Evolutionary conservation across 192 early-diverging fungal species (phyloP), one percentile per base, ranked within the genome.

Genomic region (Umbelopsis vinacea): DNA sequence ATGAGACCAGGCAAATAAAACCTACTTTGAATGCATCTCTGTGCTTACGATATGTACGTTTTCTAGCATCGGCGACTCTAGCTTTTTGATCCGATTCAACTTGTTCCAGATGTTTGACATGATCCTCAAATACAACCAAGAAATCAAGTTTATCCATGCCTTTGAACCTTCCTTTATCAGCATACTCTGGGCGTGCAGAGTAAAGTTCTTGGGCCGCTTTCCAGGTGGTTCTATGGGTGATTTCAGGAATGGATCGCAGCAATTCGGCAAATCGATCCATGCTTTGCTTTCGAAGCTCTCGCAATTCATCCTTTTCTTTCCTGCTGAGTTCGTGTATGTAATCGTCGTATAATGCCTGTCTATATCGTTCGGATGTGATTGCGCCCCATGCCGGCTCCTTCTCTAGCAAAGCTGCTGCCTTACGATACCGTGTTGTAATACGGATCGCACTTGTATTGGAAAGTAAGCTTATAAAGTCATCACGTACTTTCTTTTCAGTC

Each of bases 81-180:
- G 53, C 46, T 26, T 60, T 52, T 37, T 71, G 26, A 76, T 69
- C 3, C 33, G 50, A 33, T 79, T 81, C 22, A 83, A 79, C 23
- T 71, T 76, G 26, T 66, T 96, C 93, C 35, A 89, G 83, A 1
- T 71, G 72, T 60, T 88, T 87, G 60, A 91, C 89, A 66, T 93
- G 91, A 9, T 91, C 87, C 63, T 96, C 94, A 86, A 89, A 99
- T 0, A 89, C 89, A 7, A 88, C 81, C 55, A 98, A 80, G 68
- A 94, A 89, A 72, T 97, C 96, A 24, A 93, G 81, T 71, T 91
- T 83, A 55, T 91, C 92, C 84, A 99, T 86, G 6, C 88, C 86
- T 46, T 88, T 83, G 37, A 93, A 83, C 14, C 75, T 52, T 8
- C 79, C 73, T 33, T 73, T 72, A 46, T 81, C 71, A 22, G 74